These are phyloP conservation scores for Neurospora hispaniola DNA, from an alignment of 495 filamentous ascomycete genomes.

Conservation along the genomic window DNA sequence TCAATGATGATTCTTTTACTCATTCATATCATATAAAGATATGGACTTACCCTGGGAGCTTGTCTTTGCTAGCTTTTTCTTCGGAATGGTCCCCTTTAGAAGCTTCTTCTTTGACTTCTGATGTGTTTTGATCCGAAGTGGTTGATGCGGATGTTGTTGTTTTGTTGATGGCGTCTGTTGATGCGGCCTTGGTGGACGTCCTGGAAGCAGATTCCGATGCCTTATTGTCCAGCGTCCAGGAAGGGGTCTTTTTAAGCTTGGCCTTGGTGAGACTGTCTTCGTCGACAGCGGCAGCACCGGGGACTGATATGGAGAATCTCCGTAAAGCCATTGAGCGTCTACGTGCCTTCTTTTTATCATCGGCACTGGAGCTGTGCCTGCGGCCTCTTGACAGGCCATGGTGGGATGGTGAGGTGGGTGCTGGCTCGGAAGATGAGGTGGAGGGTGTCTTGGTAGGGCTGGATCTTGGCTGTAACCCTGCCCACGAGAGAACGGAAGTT, in stretches of 20 bases:
- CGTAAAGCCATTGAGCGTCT: conserved; percentile 18
- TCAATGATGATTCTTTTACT: background rate
- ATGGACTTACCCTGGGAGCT: conserved; percentile 11
- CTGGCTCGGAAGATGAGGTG: conserved; percentile 5
- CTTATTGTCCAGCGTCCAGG: conserved; percentile 8
- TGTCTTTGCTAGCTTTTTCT: background rate
- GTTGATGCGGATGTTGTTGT: background rate
- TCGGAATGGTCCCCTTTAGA: background rate
- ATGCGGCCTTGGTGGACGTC: conserved; percentile 12
- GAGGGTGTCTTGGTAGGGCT: conserved; percentile 5
- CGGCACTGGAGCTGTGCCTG: conserved; percentile 21
- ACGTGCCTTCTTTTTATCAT: conserved; percentile 24
- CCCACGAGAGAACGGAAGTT: conserved; percentile 20
- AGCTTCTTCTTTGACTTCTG: conserved; percentile 5
- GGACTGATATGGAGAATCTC: conserved; percentile 15
- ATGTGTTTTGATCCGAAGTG: background rate
- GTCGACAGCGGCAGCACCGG: conserved; percentile 2
- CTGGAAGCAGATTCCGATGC: conserved; percentile 10
- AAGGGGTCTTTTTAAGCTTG: conserved; percentile 18
- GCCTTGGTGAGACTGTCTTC: conserved; percentile 18
- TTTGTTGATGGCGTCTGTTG: conserved; percentile 20
- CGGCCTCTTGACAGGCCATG: conserved; percentile 13
- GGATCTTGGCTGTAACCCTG: conserved; percentile 14
- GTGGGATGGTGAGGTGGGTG: conserved; percentile 1
- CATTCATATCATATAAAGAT: background rate